Evolutionary conservation across 164 flowering plant species (phyloP).

Genomic region (Chimonanthus praecox): DNA sequence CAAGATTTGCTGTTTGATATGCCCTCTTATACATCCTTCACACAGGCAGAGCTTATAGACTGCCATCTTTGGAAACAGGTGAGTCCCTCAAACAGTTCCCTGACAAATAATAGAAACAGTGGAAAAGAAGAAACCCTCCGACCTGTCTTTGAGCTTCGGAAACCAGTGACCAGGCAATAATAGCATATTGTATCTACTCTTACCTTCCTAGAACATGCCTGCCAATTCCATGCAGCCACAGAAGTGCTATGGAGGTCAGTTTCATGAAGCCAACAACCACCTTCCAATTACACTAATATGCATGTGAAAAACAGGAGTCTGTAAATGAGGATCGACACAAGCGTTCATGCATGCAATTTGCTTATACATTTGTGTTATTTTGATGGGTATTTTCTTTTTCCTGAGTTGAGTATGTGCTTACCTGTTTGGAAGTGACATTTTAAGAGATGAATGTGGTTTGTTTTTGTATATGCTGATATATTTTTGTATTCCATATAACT

Average conservation of each 20-base stretch:
- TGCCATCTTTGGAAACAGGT: slow-evolving; percentile 11
- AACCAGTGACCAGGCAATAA: slow-evolving; percentile 47
- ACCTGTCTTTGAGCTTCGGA: slow-evolving; percentile 35
- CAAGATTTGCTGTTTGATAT: slow-evolving; percentile 83
- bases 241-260: background rate
- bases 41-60: slow-evolving; percentile 80
- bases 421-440: slow-evolving; percentile 24
- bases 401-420: slow-evolving; percentile 13
- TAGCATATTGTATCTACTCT: slow-evolving; percentile 34
- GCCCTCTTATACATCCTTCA: slow-evolving; percentile 66
- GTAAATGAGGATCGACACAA: slow-evolving; percentile 24
- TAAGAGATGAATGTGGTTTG: slow-evolving; percentile 13
- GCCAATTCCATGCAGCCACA: background rate
- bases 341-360: background rate
- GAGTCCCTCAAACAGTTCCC: background rate
- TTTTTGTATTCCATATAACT: slow-evolving; percentile 30
- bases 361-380: background rate
- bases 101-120: background rate
- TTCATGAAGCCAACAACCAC: background rate
- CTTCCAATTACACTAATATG: slow-evolving; percentile 24
- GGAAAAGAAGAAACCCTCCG: background rate
- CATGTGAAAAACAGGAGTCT: slow-evolving; percentile 10
- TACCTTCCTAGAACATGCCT: slow-evolving; percentile 29
- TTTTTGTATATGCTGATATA: slow-evolving; percentile 49
- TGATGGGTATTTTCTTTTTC: slow-evolving; percentile 14